Evolutionary conservation across 202 grass and related monocot species (phyloP).

Genomic region (Panicum virgatum): DNA sequence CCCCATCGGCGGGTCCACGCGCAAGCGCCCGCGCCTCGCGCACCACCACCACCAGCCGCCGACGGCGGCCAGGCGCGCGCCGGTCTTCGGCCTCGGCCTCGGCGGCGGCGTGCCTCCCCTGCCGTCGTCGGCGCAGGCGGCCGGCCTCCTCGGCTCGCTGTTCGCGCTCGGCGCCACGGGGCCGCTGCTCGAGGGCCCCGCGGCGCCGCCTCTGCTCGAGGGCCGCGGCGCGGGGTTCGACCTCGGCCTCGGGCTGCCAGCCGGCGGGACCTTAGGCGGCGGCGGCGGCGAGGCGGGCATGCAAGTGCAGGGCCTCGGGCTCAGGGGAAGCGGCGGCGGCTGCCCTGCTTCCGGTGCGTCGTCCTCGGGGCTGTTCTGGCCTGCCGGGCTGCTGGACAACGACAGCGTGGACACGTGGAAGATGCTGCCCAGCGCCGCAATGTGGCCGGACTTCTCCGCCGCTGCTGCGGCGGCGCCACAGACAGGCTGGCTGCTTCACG

Average conservation of each 20-base stretch:
- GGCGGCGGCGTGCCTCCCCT: not conserved
- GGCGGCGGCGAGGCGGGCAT: not conserved
- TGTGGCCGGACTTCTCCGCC: conserved; percentile 59
- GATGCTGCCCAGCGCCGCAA: conserved; percentile 20
- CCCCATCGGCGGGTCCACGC: conserved; percentile 87
- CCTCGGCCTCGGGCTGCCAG: conserved; percentile 62
- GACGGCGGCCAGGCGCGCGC: not conserved
- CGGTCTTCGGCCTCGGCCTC: not conserved
- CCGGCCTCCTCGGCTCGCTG: conserved; percentile 42
- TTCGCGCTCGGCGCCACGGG: conserved; percentile 56
- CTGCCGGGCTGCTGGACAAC: conserved; percentile 41
- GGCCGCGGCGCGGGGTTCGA: conserved; percentile 59
- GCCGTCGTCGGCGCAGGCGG: not conserved
- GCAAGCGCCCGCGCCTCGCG: conserved; percentile 73
- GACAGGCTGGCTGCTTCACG: conserved; percentile 17
- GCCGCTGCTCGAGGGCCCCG: conserved; percentile 57
- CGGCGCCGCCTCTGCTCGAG: conserved; percentile 56
- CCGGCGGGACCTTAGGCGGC: not conserved
- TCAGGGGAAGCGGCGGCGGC: conserved; percentile 20
- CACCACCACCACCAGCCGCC: conserved; percentile 12
- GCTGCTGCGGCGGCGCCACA: conserved; percentile 1
- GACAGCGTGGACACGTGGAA: conserved; percentile 59
- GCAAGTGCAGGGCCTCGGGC: conserved; percentile 41
- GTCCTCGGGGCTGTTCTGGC: conserved; percentile 52
- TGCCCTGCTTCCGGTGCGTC: not conserved